A percentile compares a stretch with the other conserved stretches of the same genome.
phyloP scores from a whole-genome alignment of 2,329 filamentous ascomycete species.

The Berkeleyomyces rouxiae region DNA sequence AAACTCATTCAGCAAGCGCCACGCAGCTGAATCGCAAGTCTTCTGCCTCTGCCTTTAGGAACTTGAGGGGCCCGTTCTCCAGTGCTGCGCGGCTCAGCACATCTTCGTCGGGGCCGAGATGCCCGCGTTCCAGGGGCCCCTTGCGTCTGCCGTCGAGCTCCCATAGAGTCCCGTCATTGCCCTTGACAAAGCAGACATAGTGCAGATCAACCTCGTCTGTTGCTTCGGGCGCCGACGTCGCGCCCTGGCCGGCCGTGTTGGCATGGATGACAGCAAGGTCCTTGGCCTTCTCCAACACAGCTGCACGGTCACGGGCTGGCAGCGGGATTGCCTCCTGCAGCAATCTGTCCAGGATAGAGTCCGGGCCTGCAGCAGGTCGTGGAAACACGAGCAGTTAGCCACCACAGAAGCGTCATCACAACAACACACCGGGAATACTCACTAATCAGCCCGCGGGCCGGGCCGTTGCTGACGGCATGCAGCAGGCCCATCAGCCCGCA shows the following conservation, averaged over 20 bases:
- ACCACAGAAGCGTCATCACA: too few species aligned
- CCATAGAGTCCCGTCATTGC: conserved; percentile 43
- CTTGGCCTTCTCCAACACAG: conserved; percentile 59
- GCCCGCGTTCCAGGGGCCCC: conserved; percentile 39
- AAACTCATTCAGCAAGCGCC: conserved; percentile 27
- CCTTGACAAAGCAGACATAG: conserved; percentile 88
- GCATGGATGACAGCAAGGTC: conserved; percentile 65
- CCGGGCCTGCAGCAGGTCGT: conserved; percentile 22
- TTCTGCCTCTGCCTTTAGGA: conserved; percentile 36
- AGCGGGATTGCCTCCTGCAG: conserved; percentile 55
- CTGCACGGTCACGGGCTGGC: conserved; percentile 46
- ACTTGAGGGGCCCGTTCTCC: conserved; percentile 45
- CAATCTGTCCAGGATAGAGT: conserved; percentile 45
- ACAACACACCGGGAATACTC: conserved; percentile 15
- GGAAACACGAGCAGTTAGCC: too few species aligned
- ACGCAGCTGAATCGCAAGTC: conserved; percentile 44
- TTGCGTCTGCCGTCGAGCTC: conserved; percentile 44
- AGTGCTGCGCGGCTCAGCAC: conserved; percentile 61
- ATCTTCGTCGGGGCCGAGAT: conserved; percentile 45
- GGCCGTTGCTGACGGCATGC: conserved; percentile 67
- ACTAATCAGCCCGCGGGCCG: conserved; percentile 45
- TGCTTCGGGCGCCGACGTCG: conserved; percentile 61
- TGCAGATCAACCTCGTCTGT: conserved; percentile 80
- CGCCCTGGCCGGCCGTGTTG: conserved; percentile 58
- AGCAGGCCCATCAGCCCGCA: conserved; percentile 82